These are phyloP conservation scores for Mucor piriformis DNA, from an alignment of 371 early-diverging fungal species.

Conservation along the genomic window DNA sequence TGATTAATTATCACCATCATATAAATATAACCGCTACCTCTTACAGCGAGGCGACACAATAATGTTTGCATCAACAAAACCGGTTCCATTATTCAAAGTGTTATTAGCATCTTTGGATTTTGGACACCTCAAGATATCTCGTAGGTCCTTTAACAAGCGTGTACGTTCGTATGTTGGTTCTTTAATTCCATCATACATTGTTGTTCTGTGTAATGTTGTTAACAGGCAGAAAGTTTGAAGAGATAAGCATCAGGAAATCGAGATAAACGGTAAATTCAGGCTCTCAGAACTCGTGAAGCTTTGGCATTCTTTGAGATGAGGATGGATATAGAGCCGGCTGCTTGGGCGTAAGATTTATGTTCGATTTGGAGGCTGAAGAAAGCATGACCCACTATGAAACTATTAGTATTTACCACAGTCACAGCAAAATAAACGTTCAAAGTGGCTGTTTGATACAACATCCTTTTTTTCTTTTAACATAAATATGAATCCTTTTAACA, in stretches of 20 bases:
- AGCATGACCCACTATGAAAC: slow-evolving; percentile 2
- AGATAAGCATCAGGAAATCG: neutral
- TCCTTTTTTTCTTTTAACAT: neutral
- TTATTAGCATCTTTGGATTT: neutral
- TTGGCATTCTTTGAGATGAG: neutral
- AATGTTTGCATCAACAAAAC: neutral
- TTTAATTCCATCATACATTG: slow-evolving; percentile 2
- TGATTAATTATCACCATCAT: no score
- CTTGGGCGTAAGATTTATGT: neutral
- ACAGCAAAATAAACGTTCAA: neutral
- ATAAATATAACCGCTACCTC: no score
- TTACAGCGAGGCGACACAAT: neutral
- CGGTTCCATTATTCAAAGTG: neutral
- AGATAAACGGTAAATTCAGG: neutral
- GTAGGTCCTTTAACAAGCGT: neutral
- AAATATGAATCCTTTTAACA: neutral
- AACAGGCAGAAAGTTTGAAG: neutral
- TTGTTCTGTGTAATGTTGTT: slow-evolving; percentile 10
- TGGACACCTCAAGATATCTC: neutral
- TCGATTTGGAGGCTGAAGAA: neutral
- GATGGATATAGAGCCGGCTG: neutral
- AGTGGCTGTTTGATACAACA: neutral
- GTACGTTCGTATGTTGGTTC: slow-evolving; percentile 2
- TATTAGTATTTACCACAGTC: neutral
- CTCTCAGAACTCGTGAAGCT: neutral